Evolutionary conservation across 2,329 filamentous ascomycete genomes (phyloP), one percentile per base, ranked within the genome.

Genomic region (Pseudogymnoascus sp.): DNA sequence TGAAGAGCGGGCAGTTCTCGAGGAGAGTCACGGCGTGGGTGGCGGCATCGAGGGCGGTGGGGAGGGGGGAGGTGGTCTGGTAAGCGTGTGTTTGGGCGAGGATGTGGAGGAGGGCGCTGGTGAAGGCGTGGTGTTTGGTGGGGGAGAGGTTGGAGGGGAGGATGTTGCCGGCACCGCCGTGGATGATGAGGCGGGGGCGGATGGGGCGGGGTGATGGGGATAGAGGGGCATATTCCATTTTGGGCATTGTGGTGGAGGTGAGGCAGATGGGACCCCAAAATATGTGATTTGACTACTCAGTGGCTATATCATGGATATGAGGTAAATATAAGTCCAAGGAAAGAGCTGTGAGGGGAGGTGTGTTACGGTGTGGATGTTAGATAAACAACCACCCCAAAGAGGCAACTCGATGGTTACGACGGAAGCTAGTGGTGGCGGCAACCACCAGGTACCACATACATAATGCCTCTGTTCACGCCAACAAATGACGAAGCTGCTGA

Each of bases 1-100:
- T 96, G 79, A 94, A 95, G 3, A 95, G 81, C 1, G 86, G 80
- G 68, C 91, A 83, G 68, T 95, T 78, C 74, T 96, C 91, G 13
- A 96, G 81, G 23, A 86, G 78, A 1, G 78, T 76, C 9, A 95
- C 90, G 45, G 90, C 90, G 71, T 86, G 82, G 1, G 86, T 86
- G 1, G 89, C 90, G 0, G 84, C 81, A 60, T 90, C 84, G 12
- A 96, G 79, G 0, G 91, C 88, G 41, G 58, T 28, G 3, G 62
- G 62, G 15, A 69, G 62, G 9, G 80, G 74, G 6, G 65, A 65
- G 2, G 62, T 62, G 18, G 69, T 62, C 7, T 80, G 74, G 15
- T 75, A 71, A 3, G 69, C 59, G 60, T 73, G 64, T 34, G 77
- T 76, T 21, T 71, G 72, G 23, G 76, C 71, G 65, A 89, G 82